Evolutionary conservation across 768 basidiomycete genomes (phyloP), one percentile per base, ranked within the genome.

Genomic region (Tubosaeta brunneosetosa): DNA sequence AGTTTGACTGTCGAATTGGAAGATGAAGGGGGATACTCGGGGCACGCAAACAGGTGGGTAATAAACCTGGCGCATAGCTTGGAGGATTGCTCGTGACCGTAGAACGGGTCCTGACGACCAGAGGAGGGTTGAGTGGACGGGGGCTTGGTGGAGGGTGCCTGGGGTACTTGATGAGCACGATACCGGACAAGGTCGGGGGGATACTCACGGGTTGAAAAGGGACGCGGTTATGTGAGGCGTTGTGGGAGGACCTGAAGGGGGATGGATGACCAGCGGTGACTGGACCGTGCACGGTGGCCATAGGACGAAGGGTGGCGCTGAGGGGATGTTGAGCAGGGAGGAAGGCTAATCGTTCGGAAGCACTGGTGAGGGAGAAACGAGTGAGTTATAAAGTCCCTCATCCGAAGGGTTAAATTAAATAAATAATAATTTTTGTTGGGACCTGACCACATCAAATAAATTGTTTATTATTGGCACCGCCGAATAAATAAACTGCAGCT

Each of bases 1-100:
- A 86, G 67, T 10, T 70, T 69, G 6, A 68, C 58, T 0, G 52
- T 63, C 0, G 68, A 70, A 1, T 65, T 67, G 1, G 67, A 71
- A 0, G 69, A 71, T 0, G 67, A 62, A 0, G 88, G 83, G 3
- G 91, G 87, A 27, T 83, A 76, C 55, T 93, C 89, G 3, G 92
- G 93, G 63, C 93, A 95, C 0, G 85, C 83, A 63, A 94, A 94
- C 0, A 94, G 77, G 48, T 90, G 86, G 0, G 86, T 86, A 19
- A 95, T 91, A 65, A 94, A 94, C 0, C 87, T 78, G 0, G 79
- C 84, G 47, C 85, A 83, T 43, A 91, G 70, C 17, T 80, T 79
- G 0, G 91, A 85, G 0, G 83, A 73, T 19, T 73, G 71, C 66
- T 90, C 88, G 66, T 94, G 88, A 36, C 93, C 91, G 55, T 69